Evolutionary conservation across 2,329 filamentous ascomycete genomes (phyloP), one percentile per base, ranked within the genome.

Genomic region (Fusarium luffae): DNA sequence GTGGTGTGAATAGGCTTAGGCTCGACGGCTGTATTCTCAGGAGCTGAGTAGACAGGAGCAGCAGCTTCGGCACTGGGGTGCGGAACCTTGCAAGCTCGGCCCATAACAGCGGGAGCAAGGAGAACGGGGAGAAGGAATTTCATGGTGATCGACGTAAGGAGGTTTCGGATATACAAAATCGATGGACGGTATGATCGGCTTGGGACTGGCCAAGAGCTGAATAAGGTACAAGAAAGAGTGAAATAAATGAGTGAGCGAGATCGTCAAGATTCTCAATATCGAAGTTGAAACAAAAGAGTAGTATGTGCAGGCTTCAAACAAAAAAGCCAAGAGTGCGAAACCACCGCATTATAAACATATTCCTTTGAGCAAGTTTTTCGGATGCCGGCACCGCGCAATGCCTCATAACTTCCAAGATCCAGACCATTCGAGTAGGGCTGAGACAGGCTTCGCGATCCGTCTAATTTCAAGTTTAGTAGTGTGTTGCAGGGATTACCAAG

Each of bases 381-480:
- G 52, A 30, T 43, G 46, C 68, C 59, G 59, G 67, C 63, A 51
- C 23, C 34, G 32, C 7, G 19, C 48, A 74, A 69, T 74, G 37
- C 71, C 62, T 54, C 32, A 30, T n/a, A 52, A 51, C 21, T 42
- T 28, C 12, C 19, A 55, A 40, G 14, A 59, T 71, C 72, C 66
- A 75, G 68, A 68, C 68, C 71, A 68, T 69, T 74, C 52, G 21
- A 44, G 66, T 74, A 75, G 70, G 73, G 73, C 73, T 74, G 73
- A 73, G 48, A 73, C 73, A 69, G 16, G 44, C n/a, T 54, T 52
- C 37, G n/a, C 37, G 48, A 61, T 67, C 70, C 73, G 52, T 75
- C 64, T 69, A 75, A 75, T 75, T 73, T 75, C 66, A 51, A 30
- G 34, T 44, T 14, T 13, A 23, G 28, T 7, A 51, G 49, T 48